A percentile compares a stretch with the other conserved stretches of the same genome.
These are phyloP conservation scores for Adansonia gregorii DNA, from an alignment of 441 rosid genomes.

Conservation along the genomic window DNA sequence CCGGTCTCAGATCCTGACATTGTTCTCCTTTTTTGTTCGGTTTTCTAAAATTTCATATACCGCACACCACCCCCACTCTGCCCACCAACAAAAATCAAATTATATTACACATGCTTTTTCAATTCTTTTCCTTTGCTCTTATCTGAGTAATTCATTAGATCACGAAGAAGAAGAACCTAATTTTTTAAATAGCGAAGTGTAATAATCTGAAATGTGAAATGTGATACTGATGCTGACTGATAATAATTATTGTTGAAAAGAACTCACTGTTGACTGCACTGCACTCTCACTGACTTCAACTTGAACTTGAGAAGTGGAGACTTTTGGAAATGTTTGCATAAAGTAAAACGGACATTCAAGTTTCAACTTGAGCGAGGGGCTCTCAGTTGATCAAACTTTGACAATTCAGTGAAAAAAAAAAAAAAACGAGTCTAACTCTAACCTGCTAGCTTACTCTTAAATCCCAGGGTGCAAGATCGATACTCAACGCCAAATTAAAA, in stretches of 20 bases:
- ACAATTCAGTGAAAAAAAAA: constrained; percentile 28
- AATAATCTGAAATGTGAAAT: constrained; percentile 7
- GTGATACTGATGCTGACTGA: neutral
- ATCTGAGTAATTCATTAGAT: neutral
- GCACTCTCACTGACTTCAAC: neutral
- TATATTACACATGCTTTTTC: neutral
- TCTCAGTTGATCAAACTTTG: neutral
- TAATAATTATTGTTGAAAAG: constrained; percentile 1
- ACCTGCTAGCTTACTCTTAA: constrained; percentile 21
- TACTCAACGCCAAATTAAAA: constrained; percentile 30
- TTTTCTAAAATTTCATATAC: constrained; percentile 33
- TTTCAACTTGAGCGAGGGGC: constrained; percentile 10
- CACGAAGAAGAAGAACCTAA: constrained; percentile 5
- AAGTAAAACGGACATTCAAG: neutral
- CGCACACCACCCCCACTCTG: neutral
- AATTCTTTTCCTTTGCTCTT: neutral
- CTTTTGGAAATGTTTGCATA: neutral
- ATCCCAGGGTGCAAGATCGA: constrained; percentile 28
- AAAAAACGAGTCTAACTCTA: neutral
- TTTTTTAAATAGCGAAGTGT: neutral
- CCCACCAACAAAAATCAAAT: neutral
- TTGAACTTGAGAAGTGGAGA: neutral
- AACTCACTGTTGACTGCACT: constrained; percentile 8
- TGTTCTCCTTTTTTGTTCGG: constrained; percentile 6
- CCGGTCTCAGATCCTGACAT: constrained; percentile 83